Evolutionary conservation across 257 asterid genomes (phyloP).

Genomic region (Gentiana macrophylla): DNA sequence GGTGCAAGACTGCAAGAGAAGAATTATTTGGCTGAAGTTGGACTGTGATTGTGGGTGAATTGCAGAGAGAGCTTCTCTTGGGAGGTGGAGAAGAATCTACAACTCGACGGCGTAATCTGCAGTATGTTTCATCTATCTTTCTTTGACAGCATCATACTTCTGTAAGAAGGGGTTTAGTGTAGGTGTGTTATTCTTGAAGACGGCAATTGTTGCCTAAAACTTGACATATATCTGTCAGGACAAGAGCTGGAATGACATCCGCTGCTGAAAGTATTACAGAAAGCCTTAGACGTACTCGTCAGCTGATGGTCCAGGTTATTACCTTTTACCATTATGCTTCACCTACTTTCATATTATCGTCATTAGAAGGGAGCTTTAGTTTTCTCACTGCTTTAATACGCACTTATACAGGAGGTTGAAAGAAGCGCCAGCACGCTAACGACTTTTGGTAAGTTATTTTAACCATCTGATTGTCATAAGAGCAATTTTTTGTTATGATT

Average conservation of each 20-base stretch:
- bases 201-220: conserved; percentile 3
- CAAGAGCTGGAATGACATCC: conserved; percentile 95
- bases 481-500: too few species aligned
- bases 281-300: conserved; percentile 90
- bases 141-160: not conserved
- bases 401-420: conserved; percentile 67
- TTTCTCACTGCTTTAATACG: conserved; percentile 10
- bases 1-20: not conserved
- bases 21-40: too few species aligned
- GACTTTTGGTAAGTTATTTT: conserved; percentile 60
- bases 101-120: conserved; percentile 74
- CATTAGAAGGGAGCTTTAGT: conserved; percentile 1
- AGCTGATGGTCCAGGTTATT: conserved; percentile 95
- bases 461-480: not conserved
- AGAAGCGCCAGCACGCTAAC: conserved; percentile 73
- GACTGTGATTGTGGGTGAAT: conserved; percentile 12
- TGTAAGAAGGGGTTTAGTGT: not conserved
- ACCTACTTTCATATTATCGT: not conserved
- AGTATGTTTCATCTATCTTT: conserved; percentile 32
- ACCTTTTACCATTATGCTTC: not conserved
- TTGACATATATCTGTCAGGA: conserved; percentile 36
- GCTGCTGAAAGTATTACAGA: conserved; percentile 96
- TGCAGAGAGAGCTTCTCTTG: conserved; percentile 84
- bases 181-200: conserved; percentile 1
- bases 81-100: conserved; percentile 99